A percentile compares a stretch with the other conserved stretches of the same genome.
Evolutionary conservation across 1,284 basidiomycete species (phyloP).

Genomic region (Trametes versicolor): DNA sequence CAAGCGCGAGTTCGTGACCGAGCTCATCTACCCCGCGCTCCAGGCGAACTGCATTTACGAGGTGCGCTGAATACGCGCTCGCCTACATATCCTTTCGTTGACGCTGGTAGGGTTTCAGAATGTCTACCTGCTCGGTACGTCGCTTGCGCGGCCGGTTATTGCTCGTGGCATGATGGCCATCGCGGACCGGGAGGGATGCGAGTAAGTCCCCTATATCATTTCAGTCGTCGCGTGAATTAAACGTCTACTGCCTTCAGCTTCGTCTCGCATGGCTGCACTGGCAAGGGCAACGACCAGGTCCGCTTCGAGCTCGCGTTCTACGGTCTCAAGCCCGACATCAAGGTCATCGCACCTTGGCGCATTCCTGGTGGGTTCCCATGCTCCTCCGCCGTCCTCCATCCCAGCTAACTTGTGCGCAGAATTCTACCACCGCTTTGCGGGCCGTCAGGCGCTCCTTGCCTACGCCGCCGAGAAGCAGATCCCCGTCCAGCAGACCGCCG

Average conservation of each 20-base stretch:
- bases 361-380: slow-evolving; percentile 75
- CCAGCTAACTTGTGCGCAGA: slow-evolving; percentile 55
- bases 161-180: slow-evolving; percentile 98
- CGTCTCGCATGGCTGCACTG: slow-evolving; percentile 98
- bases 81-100: slow-evolving; percentile 6
- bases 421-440: slow-evolving; percentile 98
- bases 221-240: neutral
- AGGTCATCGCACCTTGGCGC: slow-evolving; percentile 98
- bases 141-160: slow-evolving; percentile 97
- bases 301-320: slow-evolving; percentile 99
- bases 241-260: slow-evolving; percentile 60
- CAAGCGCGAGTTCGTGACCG: slow-evolving; percentile 94
- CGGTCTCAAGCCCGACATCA: slow-evolving; percentile 97
- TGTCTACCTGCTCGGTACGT: slow-evolving; percentile 98
- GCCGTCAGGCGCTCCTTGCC: slow-evolving; percentile 91
- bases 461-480: slow-evolving; percentile 93
- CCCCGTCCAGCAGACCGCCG: slow-evolving; percentile 93
- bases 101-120: slow-evolving; percentile 58
- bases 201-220: slow-evolving; percentile 60
- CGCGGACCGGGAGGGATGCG: slow-evolving; percentile 92
- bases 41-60: slow-evolving; percentile 99
- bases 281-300: slow-evolving; percentile 99
- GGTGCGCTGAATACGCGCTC: slow-evolving; percentile 49
- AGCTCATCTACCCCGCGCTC: slow-evolving; percentile 97
- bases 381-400: slow-evolving; percentile 1